Evolutionary conservation across 2,329 filamentous ascomycete genomes (phyloP).

Genomic region (Nothophoma quercina): DNA sequence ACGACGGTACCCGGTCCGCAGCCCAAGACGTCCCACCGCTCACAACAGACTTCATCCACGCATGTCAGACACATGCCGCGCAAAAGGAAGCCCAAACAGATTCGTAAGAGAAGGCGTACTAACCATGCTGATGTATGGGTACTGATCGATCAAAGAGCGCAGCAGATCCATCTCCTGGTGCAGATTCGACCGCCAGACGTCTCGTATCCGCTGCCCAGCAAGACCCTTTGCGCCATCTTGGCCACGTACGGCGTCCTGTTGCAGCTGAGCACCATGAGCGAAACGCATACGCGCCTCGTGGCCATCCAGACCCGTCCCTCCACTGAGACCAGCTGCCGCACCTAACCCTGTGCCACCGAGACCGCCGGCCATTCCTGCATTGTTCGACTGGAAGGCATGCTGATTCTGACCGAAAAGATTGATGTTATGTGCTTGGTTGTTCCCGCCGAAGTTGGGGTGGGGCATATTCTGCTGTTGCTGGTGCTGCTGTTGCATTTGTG

Average conservation of each 20-base stretch:
- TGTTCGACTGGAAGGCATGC: slow-evolving; percentile 57
- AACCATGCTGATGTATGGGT: slow-evolving; percentile 98
- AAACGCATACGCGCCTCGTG: slow-evolving; percentile 91
- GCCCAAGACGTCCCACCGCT: slow-evolving; percentile 9
- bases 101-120: slow-evolving; percentile 46
- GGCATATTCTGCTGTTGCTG: slow-evolving; percentile 58
- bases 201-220: slow-evolving; percentile 79
- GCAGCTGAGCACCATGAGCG: slow-evolving; percentile 70
- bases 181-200: slow-evolving; percentile 94
- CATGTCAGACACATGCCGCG: slow-evolving; percentile 17
- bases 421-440: slow-evolving; percentile 66
- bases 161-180: slow-evolving; percentile 88
- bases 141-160: slow-evolving; percentile 84
- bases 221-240: slow-evolving; percentile 65
- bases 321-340: slow-evolving; percentile 60
- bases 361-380: slow-evolving; percentile 61
- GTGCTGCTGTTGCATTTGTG: slow-evolving; percentile 54
- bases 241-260: slow-evolving; percentile 60
- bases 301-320: slow-evolving; percentile 76
- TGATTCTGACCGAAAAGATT: slow-evolving; percentile 59
- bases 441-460: slow-evolving; percentile 70
- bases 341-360: slow-evolving; percentile 64
- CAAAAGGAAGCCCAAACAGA: background rate
- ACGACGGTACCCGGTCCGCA: slow-evolving; percentile 16
- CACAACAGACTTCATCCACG: slow-evolving; percentile 17